phyloP scores from a whole-genome alignment of 768 basidiomycete genomes.

The Antrodiella citrinella region DNA sequence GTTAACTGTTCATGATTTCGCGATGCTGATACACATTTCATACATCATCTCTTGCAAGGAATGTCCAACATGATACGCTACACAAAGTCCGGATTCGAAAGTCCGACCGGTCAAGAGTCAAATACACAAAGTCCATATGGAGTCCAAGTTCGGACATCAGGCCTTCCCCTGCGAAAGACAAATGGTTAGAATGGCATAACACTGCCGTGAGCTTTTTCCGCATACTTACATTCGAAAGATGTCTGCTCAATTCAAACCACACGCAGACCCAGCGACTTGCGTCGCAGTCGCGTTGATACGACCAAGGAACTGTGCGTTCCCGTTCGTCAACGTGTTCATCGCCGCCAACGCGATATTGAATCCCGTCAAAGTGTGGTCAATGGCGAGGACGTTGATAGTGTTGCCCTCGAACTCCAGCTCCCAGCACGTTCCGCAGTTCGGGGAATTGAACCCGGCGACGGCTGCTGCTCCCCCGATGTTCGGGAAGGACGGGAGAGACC shows the following conservation, averaged over 20 bases:
- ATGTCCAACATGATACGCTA: too few species aligned
- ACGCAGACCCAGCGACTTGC: conserved; percentile 20
- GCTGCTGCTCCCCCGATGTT: conserved; percentile 48
- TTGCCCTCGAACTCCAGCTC: conserved; percentile 38
- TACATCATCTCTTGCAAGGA: too few species aligned
- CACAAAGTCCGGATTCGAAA: too few species aligned
- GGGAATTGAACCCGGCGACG: conserved; percentile 43
- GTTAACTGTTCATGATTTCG: too few species aligned
- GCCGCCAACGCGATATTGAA: conserved; percentile 30
- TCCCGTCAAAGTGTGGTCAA: conserved; percentile 37
- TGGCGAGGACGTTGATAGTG: conserved; percentile 40
- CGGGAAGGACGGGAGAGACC: conserved; percentile 48
- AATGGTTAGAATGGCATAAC: too few species aligned
- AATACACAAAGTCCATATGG: too few species aligned
- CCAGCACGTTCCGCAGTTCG: conserved; percentile 56
- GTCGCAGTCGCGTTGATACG: conserved; percentile 18
- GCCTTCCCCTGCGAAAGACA: too few species aligned
- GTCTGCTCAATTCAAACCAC: conserved; percentile 5
- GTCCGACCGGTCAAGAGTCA: too few species aligned
- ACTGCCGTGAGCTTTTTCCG: too few species aligned
- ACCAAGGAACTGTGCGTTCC: conserved; percentile 17
- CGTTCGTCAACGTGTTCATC: conserved; percentile 22
- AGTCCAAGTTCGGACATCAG: too few species aligned
- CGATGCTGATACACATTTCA: too few species aligned
- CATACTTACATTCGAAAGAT: neutral